Evolutionary conservation across 192 early-diverging fungal species (phyloP), one percentile per base, ranked within the genome.

Genomic region (Kappamyces sp.): DNA sequence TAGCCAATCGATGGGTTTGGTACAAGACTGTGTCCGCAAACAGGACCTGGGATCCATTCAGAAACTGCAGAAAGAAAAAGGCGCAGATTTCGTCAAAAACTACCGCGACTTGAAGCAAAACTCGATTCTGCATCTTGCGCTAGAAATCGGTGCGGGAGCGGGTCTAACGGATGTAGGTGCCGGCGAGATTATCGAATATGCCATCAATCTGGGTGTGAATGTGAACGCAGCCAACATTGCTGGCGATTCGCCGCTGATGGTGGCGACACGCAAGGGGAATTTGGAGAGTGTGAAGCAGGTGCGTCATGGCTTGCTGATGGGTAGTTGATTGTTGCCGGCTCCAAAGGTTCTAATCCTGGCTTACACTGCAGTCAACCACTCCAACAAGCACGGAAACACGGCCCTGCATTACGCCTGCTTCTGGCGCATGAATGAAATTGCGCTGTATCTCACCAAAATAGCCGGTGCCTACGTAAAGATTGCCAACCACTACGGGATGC

Each of bases 361-460:
- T 22, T 22, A 22, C 22, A 22, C 22, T 12, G 0, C 50, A 81
- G 79, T 78, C 33, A 81, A 81, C 65, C 6, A 36, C 11, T 72
- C 77, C 12, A 81, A 81, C 59, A 72, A 78, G 35, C 75, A 81
- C 57, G 79, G 79, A 14, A 81, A 81, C 59, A 81, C 79, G 2
- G 66, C 79, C 0, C 67, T 81, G 39, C 79, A 81, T 55, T 81
- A 81, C 60, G 79, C 79, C 2, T 77, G 71, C 43, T 79, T 68
- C 61, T 71, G 70, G 62, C 57, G 76, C 15, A 47, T 57, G 7
- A 51, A 60, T 8, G 65, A 70, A 8, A 46, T 81, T n/a, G 71
- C 65, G 15, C 41, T 63, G 0, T 52, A 51, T 22, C 59, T 73
- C 29, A 29, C 50, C 12, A 47, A 74, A 39, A 55, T 62, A 14